phyloP scores from a whole-genome alignment of 306 rosid genomes.

The Echinosophora koreensis region DNA sequence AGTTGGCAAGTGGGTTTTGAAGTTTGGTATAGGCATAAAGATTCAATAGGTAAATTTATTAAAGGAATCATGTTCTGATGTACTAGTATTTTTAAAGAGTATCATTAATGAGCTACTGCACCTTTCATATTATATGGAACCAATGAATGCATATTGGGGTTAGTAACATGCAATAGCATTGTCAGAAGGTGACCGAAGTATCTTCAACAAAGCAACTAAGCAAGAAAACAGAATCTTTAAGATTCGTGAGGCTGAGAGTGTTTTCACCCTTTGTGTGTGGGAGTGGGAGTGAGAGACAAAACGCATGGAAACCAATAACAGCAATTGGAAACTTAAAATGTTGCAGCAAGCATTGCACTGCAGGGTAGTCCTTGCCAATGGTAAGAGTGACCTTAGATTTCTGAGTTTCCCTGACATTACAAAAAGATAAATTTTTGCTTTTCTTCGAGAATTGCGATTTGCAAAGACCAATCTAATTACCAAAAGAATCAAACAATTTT shows the following conservation, averaged over 20 bases:
- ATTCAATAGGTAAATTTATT: neutral
- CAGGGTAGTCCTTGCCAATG: slow-evolving; percentile 50
- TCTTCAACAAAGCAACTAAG: no score
- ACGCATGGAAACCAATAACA: slow-evolving; percentile 41
- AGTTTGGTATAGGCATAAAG: slow-evolving; percentile 38
- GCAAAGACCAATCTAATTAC: neutral
- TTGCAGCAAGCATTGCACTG: slow-evolving; percentile 3
- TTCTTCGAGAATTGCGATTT: neutral
- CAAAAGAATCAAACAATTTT: no score
- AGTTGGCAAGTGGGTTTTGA: slow-evolving; percentile 29
- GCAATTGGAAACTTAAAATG: slow-evolving; percentile 39
- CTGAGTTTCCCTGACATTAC: slow-evolving; percentile 28
- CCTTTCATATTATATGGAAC: slow-evolving; percentile 42
- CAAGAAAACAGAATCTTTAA: no score
- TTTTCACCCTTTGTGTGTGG: slow-evolving; percentile 17
- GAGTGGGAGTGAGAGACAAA: slow-evolving; percentile 22
- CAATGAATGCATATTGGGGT: slow-evolving; percentile 52
- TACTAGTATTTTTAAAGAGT: neutral
- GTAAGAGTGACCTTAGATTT: slow-evolving; percentile 24
- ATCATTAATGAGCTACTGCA: slow-evolving; percentile 33
- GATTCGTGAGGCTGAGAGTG: slow-evolving; percentile 42
- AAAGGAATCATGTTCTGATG: neutral
- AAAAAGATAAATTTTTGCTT: neutral
- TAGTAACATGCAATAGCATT: slow-evolving; percentile 41
- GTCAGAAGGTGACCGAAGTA: no score